phyloP scores from a whole-genome alignment of 1,284 basidiomycete species.

The Boletus mariae region DNA sequence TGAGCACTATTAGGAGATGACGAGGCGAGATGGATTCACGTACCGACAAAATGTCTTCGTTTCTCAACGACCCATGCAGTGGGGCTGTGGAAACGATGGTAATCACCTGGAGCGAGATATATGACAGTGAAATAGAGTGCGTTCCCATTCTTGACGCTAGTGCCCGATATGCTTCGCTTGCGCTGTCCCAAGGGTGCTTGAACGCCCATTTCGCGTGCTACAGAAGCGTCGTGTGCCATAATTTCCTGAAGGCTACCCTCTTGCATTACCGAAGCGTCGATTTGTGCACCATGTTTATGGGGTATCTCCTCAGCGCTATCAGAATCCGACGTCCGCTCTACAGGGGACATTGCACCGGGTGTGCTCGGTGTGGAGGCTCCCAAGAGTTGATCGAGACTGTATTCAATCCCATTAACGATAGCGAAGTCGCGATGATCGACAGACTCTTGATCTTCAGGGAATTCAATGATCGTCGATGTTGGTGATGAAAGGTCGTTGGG shows the following conservation, averaged over 20 bases:
- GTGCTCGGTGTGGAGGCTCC: slow-evolving; percentile 38
- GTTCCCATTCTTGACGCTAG: slow-evolving; percentile 63
- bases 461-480: slow-evolving; percentile 38
- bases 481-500: slow-evolving; percentile 39
- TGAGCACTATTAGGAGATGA: not conserved
- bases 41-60: slow-evolving; percentile 89
- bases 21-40: slow-evolving; percentile 17
- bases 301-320: slow-evolving; percentile 35
- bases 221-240: slow-evolving; percentile 60
- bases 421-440: slow-evolving; percentile 90
- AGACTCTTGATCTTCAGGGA: slow-evolving; percentile 46
- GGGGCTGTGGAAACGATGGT: slow-evolving; percentile 96
- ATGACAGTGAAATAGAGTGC: slow-evolving; percentile 91
- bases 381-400: slow-evolving; percentile 84
- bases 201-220: slow-evolving; percentile 66
- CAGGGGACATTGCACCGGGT: slow-evolving; percentile 21
- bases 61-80: slow-evolving; percentile 97
- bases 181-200: slow-evolving; percentile 41
- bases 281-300: slow-evolving; percentile 56
- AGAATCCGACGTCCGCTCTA: slow-evolving; percentile 25
- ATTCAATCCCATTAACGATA: slow-evolving; percentile 95
- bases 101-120: slow-evolving; percentile 98
- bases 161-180: slow-evolving; percentile 42
- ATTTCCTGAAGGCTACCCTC: slow-evolving; percentile 52
- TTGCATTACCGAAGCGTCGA: slow-evolving; percentile 62